These are phyloP conservation scores for Passiflora organensis DNA, from an alignment of 345 rosid genomes.

Conservation along the genomic window DNA sequence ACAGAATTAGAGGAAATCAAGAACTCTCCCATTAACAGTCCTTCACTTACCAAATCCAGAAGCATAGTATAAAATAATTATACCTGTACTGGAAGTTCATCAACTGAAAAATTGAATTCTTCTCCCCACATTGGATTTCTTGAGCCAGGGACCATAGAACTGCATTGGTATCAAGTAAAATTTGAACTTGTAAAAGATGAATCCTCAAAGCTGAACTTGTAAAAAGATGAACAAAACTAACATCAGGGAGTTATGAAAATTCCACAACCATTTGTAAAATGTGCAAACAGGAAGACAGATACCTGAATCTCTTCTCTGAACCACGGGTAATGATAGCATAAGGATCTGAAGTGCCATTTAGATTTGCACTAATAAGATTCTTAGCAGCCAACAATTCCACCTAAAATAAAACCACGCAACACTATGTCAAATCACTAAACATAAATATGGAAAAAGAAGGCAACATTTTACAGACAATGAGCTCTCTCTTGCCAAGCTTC, in stretches of 20 bases:
- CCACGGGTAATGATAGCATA: slow-evolving; percentile 96
- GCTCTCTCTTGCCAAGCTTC: no score
- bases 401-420: slow-evolving; percentile 33
- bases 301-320: slow-evolving; percentile 96
- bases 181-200: not conserved
- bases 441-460: not conserved
- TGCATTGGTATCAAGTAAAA: slow-evolving; percentile 31
- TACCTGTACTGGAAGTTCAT: slow-evolving; percentile 92
- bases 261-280: not conserved
- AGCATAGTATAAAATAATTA: not conserved
- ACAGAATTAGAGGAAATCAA: no score
- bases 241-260: no score
- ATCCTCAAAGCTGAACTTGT: no score
- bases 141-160: slow-evolving; percentile 97
- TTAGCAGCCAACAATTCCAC: slow-evolving; percentile 94
- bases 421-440: not conserved
- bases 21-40: no score
- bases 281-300: slow-evolving; percentile 6
- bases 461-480: not conserved
- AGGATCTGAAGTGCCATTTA: slow-evolving; percentile 97
- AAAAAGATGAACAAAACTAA: no score
- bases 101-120: slow-evolving; percentile 84
- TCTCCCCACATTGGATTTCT: slow-evolving; percentile 99
- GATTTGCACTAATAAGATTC: slow-evolving; percentile 91
- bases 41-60: not conserved